Base-by-base conservation (phyloP, 805 yeast genomes). In the Aciculoconidium aculeatum region DNA sequence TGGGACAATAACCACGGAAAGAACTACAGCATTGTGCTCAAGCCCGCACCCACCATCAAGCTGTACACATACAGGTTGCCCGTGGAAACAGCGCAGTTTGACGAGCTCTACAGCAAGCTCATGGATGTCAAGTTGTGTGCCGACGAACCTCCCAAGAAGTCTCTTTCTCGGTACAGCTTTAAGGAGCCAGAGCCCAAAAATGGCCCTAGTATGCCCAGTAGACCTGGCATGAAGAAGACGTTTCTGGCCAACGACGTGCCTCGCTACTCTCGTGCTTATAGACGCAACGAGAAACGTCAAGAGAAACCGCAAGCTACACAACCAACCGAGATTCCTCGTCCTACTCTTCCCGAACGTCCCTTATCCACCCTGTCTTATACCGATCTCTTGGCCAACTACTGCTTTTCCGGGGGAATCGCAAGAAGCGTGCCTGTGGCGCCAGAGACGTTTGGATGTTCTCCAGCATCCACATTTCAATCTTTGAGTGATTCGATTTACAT, bases 1-100 rank as follows among this genome's bases (percentile, higher is more conserved):
- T 64, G 70, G 70, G 68, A 62, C 35, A 64, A 59, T 39, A 64
- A 64, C 37, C 35, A 45, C 23, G 30, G 36, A 20, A 40, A 41
- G 13, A 64, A 64, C 42, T 64, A 60, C 40, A 53, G 51, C 31
- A 50, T 75, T 12, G 32, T 42, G 9, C 46, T 67, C 32, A 50
- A 46, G 25, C 23, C 36, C 7, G n/a, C 17, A n/a, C 23, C 28
- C 25, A 28, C 36, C 11, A 28, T 34, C 17, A 25, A 19, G 16
- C 12, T 33, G 13, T 30, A 32, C 31, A 24, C 23, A 6, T 27
- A 23, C 22, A 23, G 27, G 28, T 24, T 18, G 25, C 32, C 36
- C 7, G 40, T 33, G 11, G 34, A 31, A 15, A 33, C 34, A 31
- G 41, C 43, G 12, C 47, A 45, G 25, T 49, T 40, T 26, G 49